Percentiles rank a stretch among this genome's conserved stretches.
These are phyloP conservation scores for Tetrapisispora fleetii DNA, from an alignment of 805 yeast species.

Conservation along the genomic window DNA sequence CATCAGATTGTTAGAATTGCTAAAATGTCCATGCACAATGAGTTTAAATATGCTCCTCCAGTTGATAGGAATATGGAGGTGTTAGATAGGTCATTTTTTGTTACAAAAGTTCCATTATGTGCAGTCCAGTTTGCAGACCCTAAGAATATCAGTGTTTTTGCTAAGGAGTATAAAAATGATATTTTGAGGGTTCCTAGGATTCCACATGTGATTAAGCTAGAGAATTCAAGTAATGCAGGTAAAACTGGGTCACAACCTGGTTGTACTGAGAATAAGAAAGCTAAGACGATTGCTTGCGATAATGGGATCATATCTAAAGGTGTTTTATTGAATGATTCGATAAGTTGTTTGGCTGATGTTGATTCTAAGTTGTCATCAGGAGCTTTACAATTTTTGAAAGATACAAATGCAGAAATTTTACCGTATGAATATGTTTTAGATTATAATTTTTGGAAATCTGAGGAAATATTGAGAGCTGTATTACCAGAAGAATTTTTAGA, in stretches of 20 bases:
- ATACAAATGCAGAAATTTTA: slow-evolving; percentile 37
- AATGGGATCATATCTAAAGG: slow-evolving; percentile 26
- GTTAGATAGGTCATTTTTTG: slow-evolving; percentile 60
- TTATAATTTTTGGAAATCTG: slow-evolving; percentile 81
- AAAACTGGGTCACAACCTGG: slow-evolving; percentile 1
- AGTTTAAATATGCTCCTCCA: slow-evolving; percentile 45
- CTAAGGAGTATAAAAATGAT: slow-evolving; percentile 48
- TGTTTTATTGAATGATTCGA: slow-evolving; percentile 49
- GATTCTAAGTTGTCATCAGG: slow-evolving; percentile 31
- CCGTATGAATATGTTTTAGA: slow-evolving; percentile 49
- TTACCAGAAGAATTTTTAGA: slow-evolving; percentile 57
- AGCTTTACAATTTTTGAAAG: slow-evolving; percentile 38
- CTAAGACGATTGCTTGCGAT: slow-evolving; percentile 18
- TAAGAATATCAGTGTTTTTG: slow-evolving; percentile 46
- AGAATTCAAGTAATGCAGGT: slow-evolving; percentile 9
- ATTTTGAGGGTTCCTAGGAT: slow-evolving; percentile 62
- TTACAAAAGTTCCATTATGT: slow-evolving; percentile 45
- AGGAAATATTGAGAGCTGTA: slow-evolving; percentile 70
- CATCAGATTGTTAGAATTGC: neutral
- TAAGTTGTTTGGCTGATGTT: slow-evolving; percentile 33
- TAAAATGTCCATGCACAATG: neutral
- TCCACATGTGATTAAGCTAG: slow-evolving; percentile 51
- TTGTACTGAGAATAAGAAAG: slow-evolving; percentile 7
- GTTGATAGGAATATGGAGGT: slow-evolving; percentile 51
- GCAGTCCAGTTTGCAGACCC: slow-evolving; percentile 67